phyloP scores from a whole-genome alignment of 1,284 basidiomycete species.

The Thelephora terrestris region DNA sequence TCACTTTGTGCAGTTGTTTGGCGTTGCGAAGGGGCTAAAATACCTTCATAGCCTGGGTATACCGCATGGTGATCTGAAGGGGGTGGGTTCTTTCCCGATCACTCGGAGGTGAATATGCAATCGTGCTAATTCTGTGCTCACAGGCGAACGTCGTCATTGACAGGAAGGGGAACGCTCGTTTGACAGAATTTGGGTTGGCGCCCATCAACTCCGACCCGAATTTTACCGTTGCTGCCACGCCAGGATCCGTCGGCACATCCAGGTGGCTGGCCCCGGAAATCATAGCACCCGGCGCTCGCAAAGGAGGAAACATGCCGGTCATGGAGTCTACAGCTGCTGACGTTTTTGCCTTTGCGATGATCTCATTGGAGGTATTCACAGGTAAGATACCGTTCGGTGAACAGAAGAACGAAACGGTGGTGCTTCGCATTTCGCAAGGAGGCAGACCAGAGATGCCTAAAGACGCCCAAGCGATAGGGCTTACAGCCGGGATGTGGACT shows the following conservation, averaged over 20 bases:
- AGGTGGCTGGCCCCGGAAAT: slow-evolving; percentile 5
- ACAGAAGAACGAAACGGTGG: not conserved
- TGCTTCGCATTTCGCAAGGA: not conserved
- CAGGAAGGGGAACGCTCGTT: not conserved
- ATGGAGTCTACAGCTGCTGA: not conserved
- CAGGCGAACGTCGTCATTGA: slow-evolving; percentile 6
- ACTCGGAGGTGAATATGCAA: too few relatives aligned
- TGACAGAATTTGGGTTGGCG: slow-evolving; percentile 3
- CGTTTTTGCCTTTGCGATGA: not conserved
- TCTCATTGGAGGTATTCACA: not conserved
- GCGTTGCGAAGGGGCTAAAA: slow-evolving; percentile 4
- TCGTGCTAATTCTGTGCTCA: too few relatives aligned
- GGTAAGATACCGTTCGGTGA: not conserved
- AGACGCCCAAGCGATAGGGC: not conserved
- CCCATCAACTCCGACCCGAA: not conserved
- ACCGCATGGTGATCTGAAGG: slow-evolving; percentile 7
- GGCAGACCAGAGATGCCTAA: not conserved
- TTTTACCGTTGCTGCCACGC: not conserved
- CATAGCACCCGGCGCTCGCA: not conserved
- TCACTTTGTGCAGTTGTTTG: not conserved
- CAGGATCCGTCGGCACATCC: not conserved
- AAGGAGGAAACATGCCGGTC: too few relatives aligned
- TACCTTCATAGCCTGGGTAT: slow-evolving; percentile 6
- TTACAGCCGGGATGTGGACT: not conserved
- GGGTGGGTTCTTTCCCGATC: slow-evolving; percentile 1